phyloP scores from a whole-genome alignment of 371 early-diverging fungal genomes.

The Actinomortierella wolfii region DNA sequence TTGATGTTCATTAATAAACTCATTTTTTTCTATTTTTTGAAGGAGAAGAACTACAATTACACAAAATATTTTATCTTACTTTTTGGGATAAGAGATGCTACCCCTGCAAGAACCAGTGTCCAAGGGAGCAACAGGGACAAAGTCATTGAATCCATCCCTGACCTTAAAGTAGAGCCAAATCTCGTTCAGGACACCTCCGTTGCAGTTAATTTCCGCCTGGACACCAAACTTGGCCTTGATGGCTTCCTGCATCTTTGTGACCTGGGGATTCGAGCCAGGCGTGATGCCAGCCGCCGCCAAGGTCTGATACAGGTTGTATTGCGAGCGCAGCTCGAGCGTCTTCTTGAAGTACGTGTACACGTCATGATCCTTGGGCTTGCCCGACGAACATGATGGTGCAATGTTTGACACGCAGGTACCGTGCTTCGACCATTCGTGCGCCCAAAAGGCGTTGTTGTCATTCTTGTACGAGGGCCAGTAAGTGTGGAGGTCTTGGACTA shows the following conservation, averaged over 20 bases:
- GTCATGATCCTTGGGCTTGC: conserved; percentile 52
- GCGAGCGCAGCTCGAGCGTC: conserved; percentile 53
- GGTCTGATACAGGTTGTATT: conserved; percentile 64
- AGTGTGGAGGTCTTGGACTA: conserved; percentile 62
- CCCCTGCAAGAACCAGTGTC: conserved; percentile 50
- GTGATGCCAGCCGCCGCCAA: conserved; percentile 61
- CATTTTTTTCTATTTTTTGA: too few relatives aligned
- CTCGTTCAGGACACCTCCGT: conserved; percentile 48
- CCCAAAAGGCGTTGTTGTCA: conserved; percentile 50
- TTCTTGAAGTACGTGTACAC: conserved; percentile 61
- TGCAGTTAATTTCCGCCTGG: conserved; percentile 52
- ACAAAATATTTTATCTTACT: conserved; percentile 36
- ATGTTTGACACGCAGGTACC: conserved; percentile 76
- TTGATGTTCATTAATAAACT: too few relatives aligned
- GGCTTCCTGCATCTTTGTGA: conserved; percentile 54
- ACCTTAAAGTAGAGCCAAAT: conserved; percentile 39
- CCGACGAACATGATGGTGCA: conserved; percentile 62
- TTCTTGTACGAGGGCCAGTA: conserved; percentile 81
- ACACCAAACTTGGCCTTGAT: conserved; percentile 54
- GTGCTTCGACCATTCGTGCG: conserved; percentile 85
- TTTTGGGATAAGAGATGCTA: conserved; percentile 46
- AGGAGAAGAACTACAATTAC: too few relatives aligned
- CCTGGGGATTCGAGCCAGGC: conserved; percentile 64
- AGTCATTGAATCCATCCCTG: conserved; percentile 19
- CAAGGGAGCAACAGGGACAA: conserved; percentile 18